phyloP scores from a whole-genome alignment of 331 rosid genomes.

The Quercus phellos region DNA sequence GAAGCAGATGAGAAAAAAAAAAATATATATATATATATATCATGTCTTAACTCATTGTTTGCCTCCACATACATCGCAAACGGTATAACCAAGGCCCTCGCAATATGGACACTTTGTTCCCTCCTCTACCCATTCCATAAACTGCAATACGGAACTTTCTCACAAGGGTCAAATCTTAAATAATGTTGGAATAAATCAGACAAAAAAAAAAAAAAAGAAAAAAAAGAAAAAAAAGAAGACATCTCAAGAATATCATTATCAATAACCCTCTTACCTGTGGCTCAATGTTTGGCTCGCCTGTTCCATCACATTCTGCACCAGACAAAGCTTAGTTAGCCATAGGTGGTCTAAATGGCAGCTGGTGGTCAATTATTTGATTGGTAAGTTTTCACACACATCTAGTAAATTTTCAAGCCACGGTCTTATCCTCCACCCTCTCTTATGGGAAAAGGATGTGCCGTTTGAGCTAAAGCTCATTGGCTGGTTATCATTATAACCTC shows the following conservation, averaged over 20 bases:
- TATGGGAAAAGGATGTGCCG: no score
- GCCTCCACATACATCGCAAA: conserved; percentile 65
- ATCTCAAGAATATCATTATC: neutral
- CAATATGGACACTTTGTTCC: conserved; percentile 78
- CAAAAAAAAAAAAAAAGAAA: no score
- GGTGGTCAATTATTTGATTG: neutral
- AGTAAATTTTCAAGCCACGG: no score
- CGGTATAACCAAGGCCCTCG: conserved; percentile 66
- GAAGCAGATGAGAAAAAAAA: neutral
- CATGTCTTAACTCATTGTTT: conserved; percentile 30
- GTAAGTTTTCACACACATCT: no score
- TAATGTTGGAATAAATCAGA: neutral
- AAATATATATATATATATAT: neutral
- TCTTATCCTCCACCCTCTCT: no score
- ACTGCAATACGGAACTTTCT: conserved; percentile 44
- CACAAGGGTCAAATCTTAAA: conserved; percentile 19
- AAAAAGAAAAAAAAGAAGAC: neutral
- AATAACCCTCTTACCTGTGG: conserved; percentile 55
- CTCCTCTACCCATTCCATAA: conserved; percentile 86
- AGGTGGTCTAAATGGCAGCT: neutral
- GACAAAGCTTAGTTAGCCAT: neutral
- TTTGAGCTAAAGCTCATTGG: no score
- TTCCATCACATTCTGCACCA: conserved; percentile 82
- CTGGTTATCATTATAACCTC: no score
- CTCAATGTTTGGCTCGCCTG: conserved; percentile 85